Evolutionary conservation across 371 early-diverging fungal species (phyloP), one percentile per base, ranked within the genome.

Genomic region (Mucor indicus): DNA sequence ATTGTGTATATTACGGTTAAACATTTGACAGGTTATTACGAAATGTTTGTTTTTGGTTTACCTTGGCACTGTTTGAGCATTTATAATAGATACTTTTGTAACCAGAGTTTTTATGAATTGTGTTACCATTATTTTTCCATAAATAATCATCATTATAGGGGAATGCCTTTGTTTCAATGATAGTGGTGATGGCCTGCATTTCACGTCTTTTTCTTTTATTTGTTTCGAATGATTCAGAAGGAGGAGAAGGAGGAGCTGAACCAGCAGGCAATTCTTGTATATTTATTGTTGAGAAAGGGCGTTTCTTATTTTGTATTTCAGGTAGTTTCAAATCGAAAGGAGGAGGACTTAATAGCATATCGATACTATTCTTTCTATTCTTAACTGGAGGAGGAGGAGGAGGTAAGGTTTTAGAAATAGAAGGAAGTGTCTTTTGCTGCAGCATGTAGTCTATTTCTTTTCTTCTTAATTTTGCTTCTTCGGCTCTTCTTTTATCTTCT

Each of bases 81-180:
- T 79, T 79, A 44, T 73, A 79, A 40, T 79, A 78, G 37, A 79
- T 69, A 47, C 77, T 76, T 53, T 74, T 76, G 39, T 62, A 64
- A 29, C 79, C 79, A 16, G 77, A 66, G 50, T 76, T 76, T 57
- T 67, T 72, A 23, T 76, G 76, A 3, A 65, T 55, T 15, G 79
- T 79, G 50, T 79, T 79, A 22, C 79, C 79, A 44, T 80, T 80
- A 55, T 80, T 80, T 55, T 77, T 75, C 80, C 80, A 80, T 0
- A 80, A 53, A 46, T 69, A 80, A 4, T 67, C 64, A 45, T 80
- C 80, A 17, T 59, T 39, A 38, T 69, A 68, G 15, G 74, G 77
- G 45, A 46, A 59, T 27, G 77, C 77, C 35, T 50, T 63, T 3
- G 80, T 77, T 32, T 80, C 80, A 6, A 80, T 68, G 24, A 77